Evolutionary conservation across 345 rosid genomes (phyloP), one percentile per base, ranked within the genome.

Genomic region (Hibiscus tridactylites): DNA sequence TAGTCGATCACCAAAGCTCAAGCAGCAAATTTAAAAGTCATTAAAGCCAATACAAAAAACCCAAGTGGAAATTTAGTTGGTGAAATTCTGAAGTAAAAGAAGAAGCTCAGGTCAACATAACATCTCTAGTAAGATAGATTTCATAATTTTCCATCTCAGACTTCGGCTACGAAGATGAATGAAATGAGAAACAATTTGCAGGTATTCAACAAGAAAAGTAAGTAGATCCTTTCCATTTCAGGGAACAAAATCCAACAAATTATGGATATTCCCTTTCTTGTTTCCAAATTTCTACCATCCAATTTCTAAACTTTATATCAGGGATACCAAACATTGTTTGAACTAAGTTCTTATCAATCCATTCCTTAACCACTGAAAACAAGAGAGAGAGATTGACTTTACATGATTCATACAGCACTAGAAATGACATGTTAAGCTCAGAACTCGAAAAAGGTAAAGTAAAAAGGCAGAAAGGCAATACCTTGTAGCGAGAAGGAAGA

Each of bases 401-500:
- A 2, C 35, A 44, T 44, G 24, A 42, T 21, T 65, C 70, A 44
- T 11, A 63, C 16, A 63, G 16, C 50, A 64, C 8, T 17, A 39
- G 52, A 10, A 63, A 17, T 17, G 42, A 63, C 29, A 37, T 37
- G 15, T 39, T 37, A 64, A 42, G 50, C 16, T 9, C 67, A n/a
- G 9, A 35, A 7, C 46, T 0, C 12, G 1, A 8, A 16, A 59
- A 33, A 15, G 39, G 3, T 9, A 60, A 13, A 29, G 8, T 5
- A 7, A 5, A 31, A 33, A 2, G 21, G 1, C 6, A 7, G 12
- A 16, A 61, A 65, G 61, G 15, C 52, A 61, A 62, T 80, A 92
- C 98, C 94, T 96, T 96, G 88, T 86, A 96, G 70, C 96, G 96
- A 68, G 84, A 71, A 78, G 99, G 99, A 71, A 96, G 87, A 84